phyloP scores from a whole-genome alignment of 306 rosid species.

The Glycyrrhiza uralensis region DNA sequence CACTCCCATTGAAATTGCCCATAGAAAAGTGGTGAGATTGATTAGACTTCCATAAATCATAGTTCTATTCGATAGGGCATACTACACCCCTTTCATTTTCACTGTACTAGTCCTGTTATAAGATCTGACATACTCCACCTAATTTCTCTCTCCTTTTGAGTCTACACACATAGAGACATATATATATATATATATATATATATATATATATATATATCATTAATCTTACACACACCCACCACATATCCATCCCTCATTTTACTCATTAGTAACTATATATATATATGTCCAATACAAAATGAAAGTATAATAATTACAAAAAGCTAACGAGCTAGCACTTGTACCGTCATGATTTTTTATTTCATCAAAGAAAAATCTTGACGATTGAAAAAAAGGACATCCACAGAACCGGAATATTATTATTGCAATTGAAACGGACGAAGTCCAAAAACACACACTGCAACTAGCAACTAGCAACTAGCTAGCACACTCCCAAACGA shows the following conservation, averaged over 20 bases:
- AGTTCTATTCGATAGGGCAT: too few species aligned
- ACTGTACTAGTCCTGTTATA: conserved; percentile 14
- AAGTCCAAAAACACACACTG: too few species aligned
- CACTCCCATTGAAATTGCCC: too few species aligned
- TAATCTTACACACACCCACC: too few species aligned
- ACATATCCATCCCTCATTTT: too few species aligned
- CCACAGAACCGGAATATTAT: conserved; percentile 48
- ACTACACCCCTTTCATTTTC: conserved; percentile 27
- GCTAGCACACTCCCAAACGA: conserved; percentile 40
- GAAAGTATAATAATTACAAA: neutral
- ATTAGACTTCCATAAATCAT: too few species aligned
- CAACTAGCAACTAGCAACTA: conserved; percentile 36
- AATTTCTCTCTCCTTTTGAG: conserved; percentile 2
- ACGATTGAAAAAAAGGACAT: conserved; percentile 41
- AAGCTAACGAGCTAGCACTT: conserved; percentile 47
- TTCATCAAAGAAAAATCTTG: neutral
- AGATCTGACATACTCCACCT: conserved; percentile 21
- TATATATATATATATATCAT: too few species aligned
- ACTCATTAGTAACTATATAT: too few species aligned
- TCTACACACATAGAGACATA: too few species aligned
- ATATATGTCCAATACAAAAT: too few species aligned
- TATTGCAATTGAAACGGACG: neutral
- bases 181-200: too few species aligned
- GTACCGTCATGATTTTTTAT: conserved; percentile 18
- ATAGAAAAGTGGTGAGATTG: too few species aligned